Evolutionary conservation across 352 stramenopile genomes (phyloP).

Genomic region (Albugo laibachii): DNA sequence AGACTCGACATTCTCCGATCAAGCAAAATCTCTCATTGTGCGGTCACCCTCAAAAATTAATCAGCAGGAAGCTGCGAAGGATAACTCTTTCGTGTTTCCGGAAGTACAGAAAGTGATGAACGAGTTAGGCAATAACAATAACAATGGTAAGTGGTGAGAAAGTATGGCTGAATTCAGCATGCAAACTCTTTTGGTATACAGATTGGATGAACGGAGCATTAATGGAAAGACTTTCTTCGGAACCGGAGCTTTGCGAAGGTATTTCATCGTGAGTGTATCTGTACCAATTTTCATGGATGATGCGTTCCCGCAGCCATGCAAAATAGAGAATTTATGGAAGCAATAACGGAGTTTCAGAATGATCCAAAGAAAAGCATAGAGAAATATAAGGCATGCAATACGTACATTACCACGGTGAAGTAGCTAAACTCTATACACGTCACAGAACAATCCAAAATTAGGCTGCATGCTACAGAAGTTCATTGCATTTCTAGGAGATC

Average conservation of each 20-base stretch:
- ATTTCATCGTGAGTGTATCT: neutral
- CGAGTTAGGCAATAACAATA: conserved; percentile 32
- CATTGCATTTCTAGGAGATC: conserved; percentile 39
- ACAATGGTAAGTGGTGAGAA: conserved; percentile 19
- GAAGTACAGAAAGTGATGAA: conserved; percentile 52
- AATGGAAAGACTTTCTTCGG: conserved; percentile 38
- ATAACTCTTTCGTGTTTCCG: conserved; percentile 31
- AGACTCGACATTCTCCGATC: neutral
- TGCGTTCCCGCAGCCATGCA: conserved; percentile 18
- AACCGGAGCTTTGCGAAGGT: conserved; percentile 29
- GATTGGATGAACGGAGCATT: conserved; percentile 62
- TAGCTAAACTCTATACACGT: neutral
- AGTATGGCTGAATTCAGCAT: neutral
- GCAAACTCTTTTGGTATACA: conserved; percentile 4
- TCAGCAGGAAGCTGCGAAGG: neutral
- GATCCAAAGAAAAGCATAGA: conserved; percentile 28
- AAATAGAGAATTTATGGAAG: conserved; percentile 42
- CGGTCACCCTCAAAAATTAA: neutral
- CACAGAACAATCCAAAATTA: conserved; percentile 26
- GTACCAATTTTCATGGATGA: neutral
- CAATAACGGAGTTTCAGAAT: conserved; percentile 47
- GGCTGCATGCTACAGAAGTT: conserved; percentile 46
- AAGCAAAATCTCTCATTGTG: neutral
- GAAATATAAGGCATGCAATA: conserved; percentile 26
- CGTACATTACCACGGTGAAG: neutral